These are phyloP conservation scores for Friedmanniomyces simplex DNA, from an alignment of 495 filamentous ascomycete genomes.

Conservation along the genomic window DNA sequence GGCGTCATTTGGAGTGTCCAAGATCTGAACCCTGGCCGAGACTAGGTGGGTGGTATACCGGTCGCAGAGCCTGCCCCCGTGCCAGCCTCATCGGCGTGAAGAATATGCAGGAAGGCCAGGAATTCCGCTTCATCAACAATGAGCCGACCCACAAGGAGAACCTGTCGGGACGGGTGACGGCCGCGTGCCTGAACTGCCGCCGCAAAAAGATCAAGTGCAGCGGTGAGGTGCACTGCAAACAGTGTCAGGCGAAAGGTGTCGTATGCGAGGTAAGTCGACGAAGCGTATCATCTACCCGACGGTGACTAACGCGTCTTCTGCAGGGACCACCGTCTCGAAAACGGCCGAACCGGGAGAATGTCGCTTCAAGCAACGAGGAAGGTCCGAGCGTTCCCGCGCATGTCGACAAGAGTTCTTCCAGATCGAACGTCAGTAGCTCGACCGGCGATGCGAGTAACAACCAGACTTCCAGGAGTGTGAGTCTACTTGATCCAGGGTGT, in stretches of 20 bases:
- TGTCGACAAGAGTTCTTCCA: neutral
- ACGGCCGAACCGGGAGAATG: neutral
- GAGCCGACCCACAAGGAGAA: constrained; percentile 13
- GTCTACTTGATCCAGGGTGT: neutral
- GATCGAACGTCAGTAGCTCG: neutral
- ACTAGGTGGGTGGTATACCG: no score
- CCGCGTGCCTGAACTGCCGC: constrained; percentile 10
- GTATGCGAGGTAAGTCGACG: neutral
- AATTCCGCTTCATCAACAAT: constrained; percentile 10
- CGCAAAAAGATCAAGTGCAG: constrained; percentile 7
- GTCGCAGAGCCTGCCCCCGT: no score
- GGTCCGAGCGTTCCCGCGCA: neutral
- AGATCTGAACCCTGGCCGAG: no score
- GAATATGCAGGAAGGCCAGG: neutral
- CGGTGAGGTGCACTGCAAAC: neutral
- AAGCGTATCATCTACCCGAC: neutral
- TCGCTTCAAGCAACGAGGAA: neutral
- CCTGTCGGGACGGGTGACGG: constrained; percentile 7
- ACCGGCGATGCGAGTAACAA: neutral
- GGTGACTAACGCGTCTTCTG: neutral
- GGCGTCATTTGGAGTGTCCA: no score
- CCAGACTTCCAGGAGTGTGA: neutral
- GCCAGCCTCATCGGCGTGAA: no score
- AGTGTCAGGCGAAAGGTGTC: constrained; percentile 1
- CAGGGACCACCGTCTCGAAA: constrained; percentile 2